These are phyloP conservation scores for Microbotryomycetes sp. DNA, from an alignment of 1,284 basidiomycete species.

Conservation along the genomic window DNA sequence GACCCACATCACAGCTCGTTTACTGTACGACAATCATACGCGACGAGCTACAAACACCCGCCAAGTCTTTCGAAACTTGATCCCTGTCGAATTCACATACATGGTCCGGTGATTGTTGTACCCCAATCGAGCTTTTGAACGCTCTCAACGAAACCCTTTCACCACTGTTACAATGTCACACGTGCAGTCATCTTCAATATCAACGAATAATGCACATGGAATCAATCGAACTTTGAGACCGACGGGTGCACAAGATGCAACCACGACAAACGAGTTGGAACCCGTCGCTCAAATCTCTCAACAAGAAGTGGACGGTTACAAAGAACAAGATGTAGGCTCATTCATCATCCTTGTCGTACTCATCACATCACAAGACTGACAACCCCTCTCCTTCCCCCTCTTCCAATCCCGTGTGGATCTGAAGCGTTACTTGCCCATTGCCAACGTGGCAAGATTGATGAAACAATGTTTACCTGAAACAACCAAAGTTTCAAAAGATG, in stretches of 20 bases:
- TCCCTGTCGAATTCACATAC: too few species aligned
- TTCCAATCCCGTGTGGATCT: too few species aligned
- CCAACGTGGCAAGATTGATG: slow-evolving; percentile 37
- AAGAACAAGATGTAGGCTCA: slow-evolving; percentile 31
- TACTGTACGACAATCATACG: too few species aligned
- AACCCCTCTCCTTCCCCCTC: neutral
- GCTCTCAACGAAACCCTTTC: too few species aligned
- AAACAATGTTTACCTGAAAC: slow-evolving; percentile 34
- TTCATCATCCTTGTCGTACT: neutral
- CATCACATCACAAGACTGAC: neutral
- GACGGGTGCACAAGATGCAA: neutral
- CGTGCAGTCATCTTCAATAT: too few species aligned
- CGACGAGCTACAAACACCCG: too few species aligned
- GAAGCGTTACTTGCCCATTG: slow-evolving; percentile 38
- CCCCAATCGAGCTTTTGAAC: too few species aligned
- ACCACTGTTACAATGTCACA: too few species aligned
- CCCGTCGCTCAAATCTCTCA: slow-evolving; percentile 16
- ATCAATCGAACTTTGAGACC: neutral
- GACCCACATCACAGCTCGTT: too few species aligned
- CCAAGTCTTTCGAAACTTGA: too few species aligned
- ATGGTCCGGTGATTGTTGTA: too few species aligned
- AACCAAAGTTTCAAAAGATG: slow-evolving; percentile 39
- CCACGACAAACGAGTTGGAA: neutral
- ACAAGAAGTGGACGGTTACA: slow-evolving; percentile 30
- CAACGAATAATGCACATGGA: too few species aligned